Percentiles rank a stretch among this genome's conserved stretches.
Conservation (phyloP, 345 rosid genomes). For the Salix brachista region DNA sequence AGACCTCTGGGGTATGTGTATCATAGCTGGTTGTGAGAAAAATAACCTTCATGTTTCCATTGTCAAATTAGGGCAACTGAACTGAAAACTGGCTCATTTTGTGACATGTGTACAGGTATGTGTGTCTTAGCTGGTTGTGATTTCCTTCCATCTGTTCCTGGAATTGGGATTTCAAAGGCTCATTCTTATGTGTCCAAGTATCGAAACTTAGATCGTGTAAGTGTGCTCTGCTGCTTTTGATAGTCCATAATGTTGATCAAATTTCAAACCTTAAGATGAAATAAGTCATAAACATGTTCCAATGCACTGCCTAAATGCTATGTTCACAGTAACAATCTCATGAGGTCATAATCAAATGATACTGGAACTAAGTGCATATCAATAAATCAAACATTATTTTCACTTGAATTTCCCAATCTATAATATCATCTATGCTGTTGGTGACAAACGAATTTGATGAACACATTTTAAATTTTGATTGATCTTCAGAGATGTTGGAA, state of each 20-base stretch:
- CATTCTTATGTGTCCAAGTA: conserved; percentile 65
- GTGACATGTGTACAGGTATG: conserved; percentile 54
- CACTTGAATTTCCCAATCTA: neutral
- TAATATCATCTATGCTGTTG: too few species aligned
- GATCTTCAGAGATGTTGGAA: neutral
- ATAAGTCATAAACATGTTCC: neutral
- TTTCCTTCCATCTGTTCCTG: conserved; percentile 86
- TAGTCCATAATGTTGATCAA: neutral
- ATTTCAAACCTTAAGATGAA: neutral
- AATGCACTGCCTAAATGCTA: too few species aligned
- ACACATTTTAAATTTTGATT: too few species aligned
- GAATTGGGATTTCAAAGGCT: conserved; percentile 80
- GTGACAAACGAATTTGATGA: neutral
- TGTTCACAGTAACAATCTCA: neutral
- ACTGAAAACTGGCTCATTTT: conserved; percentile 5
- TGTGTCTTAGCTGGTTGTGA: conserved; percentile 94
- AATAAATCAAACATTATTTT: neutral
- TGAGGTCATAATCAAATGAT: neutral
- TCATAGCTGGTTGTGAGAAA: neutral
- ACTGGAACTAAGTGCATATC: neutral
- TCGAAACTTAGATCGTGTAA: conserved; percentile 69
- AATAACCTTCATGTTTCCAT: too few species aligned
- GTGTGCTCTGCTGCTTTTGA: conserved; percentile 22
- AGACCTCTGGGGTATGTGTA: neutral
- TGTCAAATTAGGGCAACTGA: neutral